Percentiles rank a stretch among this genome's conserved stretches.
Evolutionary conservation across 23 red algal genomes (phyloP).

Genomic region (Agarophyton chilense): DNA sequence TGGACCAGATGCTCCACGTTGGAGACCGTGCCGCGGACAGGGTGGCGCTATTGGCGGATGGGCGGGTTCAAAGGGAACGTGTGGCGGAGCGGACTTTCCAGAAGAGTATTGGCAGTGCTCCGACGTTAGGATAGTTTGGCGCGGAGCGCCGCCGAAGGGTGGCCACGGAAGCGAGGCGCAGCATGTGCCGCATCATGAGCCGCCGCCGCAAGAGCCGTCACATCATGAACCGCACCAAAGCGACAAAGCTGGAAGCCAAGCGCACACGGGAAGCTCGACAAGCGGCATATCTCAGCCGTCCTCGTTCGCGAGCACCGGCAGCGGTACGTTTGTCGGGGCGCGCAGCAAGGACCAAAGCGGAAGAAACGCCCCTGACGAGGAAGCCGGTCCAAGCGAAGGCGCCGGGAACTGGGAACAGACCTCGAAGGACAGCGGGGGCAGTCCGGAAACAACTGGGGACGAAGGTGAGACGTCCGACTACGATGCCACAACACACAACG

Average conservation of each 20-base stretch:
- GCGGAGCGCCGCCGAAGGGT: neutral
- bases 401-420: no score
- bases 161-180: neutral
- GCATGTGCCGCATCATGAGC: slow-evolving; percentile 6
- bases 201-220: neutral
- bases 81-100: slow-evolving; percentile 48
- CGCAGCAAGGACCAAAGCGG: neutral
- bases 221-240: neutral
- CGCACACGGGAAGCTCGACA: neutral
- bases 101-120: slow-evolving; percentile 75
- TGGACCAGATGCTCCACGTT: slow-evolving; percentile 42
- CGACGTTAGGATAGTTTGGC: slow-evolving; percentile 37
- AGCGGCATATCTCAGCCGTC: neutral
- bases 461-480: neutral
- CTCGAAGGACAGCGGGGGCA: no score
- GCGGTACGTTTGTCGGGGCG: neutral
- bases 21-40: slow-evolving; percentile 42
- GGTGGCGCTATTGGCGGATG: slow-evolving; percentile 27
- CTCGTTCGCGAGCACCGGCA: slow-evolving; percentile 1
- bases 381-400: neutral
- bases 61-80: slow-evolving; percentile 5
- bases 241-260: neutral
- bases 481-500: neutral
- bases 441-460: no score
- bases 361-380: neutral